A percentile compares a stretch with the other conserved stretches of the same genome.
These are phyloP conservation scores for Danielia reshetovae DNA, from an alignment of 805 yeast species.

Conservation along the genomic window DNA sequence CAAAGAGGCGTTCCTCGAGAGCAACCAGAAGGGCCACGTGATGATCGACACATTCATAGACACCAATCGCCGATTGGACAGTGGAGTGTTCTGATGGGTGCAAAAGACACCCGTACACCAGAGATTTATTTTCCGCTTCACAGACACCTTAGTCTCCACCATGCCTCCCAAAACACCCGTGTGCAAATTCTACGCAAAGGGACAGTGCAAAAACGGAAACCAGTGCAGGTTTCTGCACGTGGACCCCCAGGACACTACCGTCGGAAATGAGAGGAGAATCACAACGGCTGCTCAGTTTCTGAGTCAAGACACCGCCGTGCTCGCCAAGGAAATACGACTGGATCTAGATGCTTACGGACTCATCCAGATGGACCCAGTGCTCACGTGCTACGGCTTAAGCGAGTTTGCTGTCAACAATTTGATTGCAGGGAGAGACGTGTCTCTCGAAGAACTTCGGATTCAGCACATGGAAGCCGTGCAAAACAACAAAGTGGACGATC, in stretches of 20 bases:
- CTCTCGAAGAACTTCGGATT: constrained; percentile 50
- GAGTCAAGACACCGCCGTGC: constrained; percentile 6
- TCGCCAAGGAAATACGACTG: constrained; percentile 18
- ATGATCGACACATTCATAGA: constrained; percentile 13
- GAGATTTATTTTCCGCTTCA: not conserved
- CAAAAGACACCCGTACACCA: not conserved
- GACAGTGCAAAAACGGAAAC: constrained; percentile 26
- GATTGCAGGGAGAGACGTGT: constrained; percentile 49
- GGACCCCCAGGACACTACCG: constrained; percentile 2
- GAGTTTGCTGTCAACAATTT: constrained; percentile 46
- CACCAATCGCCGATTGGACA: constrained; percentile 7
- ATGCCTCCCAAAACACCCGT: constrained; percentile 7
- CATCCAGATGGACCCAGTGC: constrained; percentile 28
- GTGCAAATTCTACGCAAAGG: constrained; percentile 23
- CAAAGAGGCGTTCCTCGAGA: constrained; percentile 48
- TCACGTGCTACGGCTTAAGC: constrained; percentile 48
- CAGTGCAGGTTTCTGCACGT: constrained; percentile 25
- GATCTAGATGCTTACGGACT: constrained; percentile 19
- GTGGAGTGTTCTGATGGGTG: not conserved
- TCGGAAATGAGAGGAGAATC: constrained; percentile 3
- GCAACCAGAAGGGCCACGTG: constrained; percentile 15
- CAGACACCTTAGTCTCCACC: not conserved
- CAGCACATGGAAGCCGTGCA: constrained; percentile 42
- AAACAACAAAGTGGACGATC: constrained; percentile 32
- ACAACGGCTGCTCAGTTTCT: constrained; percentile 6